These are phyloP conservation scores for Solanum chilense DNA, from an alignment of 257 asterid genomes.

Conservation along the genomic window DNA sequence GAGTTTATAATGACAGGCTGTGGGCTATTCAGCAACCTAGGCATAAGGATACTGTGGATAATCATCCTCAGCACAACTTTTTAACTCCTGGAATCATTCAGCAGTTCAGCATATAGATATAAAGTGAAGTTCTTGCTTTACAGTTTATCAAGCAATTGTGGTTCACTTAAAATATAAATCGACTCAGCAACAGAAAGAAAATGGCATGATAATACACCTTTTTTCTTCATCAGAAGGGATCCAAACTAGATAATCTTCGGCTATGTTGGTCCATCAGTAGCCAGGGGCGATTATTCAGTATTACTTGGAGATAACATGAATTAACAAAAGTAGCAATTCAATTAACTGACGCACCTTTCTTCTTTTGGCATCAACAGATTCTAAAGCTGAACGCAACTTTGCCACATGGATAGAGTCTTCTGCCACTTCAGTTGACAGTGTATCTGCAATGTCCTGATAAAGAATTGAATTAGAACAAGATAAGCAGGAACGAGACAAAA, in stretches of 20 bases:
- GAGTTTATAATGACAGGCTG: neutral
- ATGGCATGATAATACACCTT: neutral
- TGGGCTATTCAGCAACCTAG: neutral
- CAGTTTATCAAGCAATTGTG: neutral
- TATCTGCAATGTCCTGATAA: constrained; percentile 90
- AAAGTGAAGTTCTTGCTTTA: neutral
- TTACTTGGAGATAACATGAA: neutral
- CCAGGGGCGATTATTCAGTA: neutral
- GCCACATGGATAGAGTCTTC: constrained; percentile 89
- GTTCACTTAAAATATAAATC: neutral
- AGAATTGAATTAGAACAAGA: neutral
- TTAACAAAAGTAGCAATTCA: neutral
- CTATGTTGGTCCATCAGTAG: neutral
- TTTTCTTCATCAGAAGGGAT: neutral
- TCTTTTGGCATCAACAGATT: constrained; percentile 98
- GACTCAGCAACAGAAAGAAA: neutral
- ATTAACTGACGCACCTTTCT: constrained; percentile 44
- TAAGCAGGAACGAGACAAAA: neutral
- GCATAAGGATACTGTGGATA: neutral
- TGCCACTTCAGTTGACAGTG: constrained; percentile 93
- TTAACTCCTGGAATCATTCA: neutral
- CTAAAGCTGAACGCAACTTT: constrained; percentile 95
- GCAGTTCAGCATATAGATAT: neutral
- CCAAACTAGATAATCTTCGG: neutral
- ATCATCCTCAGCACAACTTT: neutral